Percentiles rank a stretch among this genome's conserved stretches.
Evolutionary conservation across 192 early-diverging fungal species (phyloP).

Genomic region (Mortierella hygrophila): DNA sequence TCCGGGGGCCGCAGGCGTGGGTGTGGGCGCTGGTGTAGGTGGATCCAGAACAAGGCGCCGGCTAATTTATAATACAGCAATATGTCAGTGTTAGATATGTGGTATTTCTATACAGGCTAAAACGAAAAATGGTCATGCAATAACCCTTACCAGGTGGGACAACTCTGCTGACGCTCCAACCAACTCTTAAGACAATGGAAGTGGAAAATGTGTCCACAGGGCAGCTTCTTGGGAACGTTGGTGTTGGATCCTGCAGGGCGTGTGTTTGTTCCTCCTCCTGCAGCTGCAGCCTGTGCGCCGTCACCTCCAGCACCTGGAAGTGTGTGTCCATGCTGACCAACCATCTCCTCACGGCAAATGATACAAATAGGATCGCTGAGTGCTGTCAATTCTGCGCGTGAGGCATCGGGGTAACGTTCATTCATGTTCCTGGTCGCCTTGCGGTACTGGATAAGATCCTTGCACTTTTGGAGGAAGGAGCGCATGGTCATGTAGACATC

Average conservation of each 20-base stretch:
- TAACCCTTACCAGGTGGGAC: slow-evolving; percentile 88
- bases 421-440: slow-evolving; percentile 98
- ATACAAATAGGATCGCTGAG: slow-evolving; percentile 91
- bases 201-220: slow-evolving; percentile 98
- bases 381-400: slow-evolving; percentile 78
- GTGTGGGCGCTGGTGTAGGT: slow-evolving; percentile 45
- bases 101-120: background rate
- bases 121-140: background rate
- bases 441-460: slow-evolving; percentile 91
- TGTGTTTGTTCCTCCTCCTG: slow-evolving; percentile 6
- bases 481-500: slow-evolving; percentile 95
- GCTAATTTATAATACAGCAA: slow-evolving; percentile 25
- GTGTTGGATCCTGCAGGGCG: slow-evolving; percentile 51
- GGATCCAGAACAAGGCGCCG: slow-evolving; percentile 64
- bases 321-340: slow-evolving; percentile 21
- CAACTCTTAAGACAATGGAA: slow-evolving; percentile 96
- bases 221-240: slow-evolving; percentile 92
- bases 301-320: slow-evolving; percentile 10
- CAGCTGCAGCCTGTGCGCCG: slow-evolving; percentile 9
- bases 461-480: slow-evolving; percentile 91
- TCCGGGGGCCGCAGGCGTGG: slow-evolving; percentile 13
- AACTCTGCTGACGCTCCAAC: slow-evolving; percentile 97
- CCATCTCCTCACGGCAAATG: slow-evolving; percentile 98
- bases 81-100: slow-evolving; percentile 32
- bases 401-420: slow-evolving; percentile 93